Base-by-base conservation (phyloP, 2,329 filamentous ascomycete genomes). In the Lanzia echinophila region DNA sequence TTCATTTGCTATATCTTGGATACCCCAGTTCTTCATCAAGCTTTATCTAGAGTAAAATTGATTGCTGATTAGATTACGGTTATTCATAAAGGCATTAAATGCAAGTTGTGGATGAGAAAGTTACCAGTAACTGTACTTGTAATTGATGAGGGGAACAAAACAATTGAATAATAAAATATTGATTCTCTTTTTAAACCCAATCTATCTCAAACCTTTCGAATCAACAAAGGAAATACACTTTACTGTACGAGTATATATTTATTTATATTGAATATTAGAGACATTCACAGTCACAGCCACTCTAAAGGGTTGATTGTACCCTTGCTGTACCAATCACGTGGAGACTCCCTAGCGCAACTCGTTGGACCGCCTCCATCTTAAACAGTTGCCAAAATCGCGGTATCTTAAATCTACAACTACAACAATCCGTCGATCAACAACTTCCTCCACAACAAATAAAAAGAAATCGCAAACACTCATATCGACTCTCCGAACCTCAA, bases 311-410 rank as follows among this genome's bases (percentile, higher is more conserved):
- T 28, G 5, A 12, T 31, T n/a, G 34, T 52, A 43, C 20, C 19
- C 11, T 22, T 20, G 15, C 15, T 32, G 20, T 6, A 22, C 33
- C 19, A 28, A 24, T 48, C 50, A 53, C 50, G 50, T 53, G 50
- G 20, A 48, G 31, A 24, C 44, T 53, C 50, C 48, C 50, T 53
- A 53, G 48, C 50, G 50, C 47, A 43, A 43, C 47, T 42, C 43
- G 33, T 24, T 43, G 43, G 43, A 53, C 50, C 50, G 50, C 50
- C 50, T 53, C 34, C 44, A 53, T 39, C 50, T 53, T 53, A 53
- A 53, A 48, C 50, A 43, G 44, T 53, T 53, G 50, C 42, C 20
- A 33, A 34, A 52, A 41, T 39, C 36, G 44, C 36, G 13, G 45
- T 53, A 53, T 41, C 50, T 47, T 33, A 17, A 39, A 24, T 48